Conservation (phyloP, 257 asterid species). For the Nicotiana sylvestris region DNA sequence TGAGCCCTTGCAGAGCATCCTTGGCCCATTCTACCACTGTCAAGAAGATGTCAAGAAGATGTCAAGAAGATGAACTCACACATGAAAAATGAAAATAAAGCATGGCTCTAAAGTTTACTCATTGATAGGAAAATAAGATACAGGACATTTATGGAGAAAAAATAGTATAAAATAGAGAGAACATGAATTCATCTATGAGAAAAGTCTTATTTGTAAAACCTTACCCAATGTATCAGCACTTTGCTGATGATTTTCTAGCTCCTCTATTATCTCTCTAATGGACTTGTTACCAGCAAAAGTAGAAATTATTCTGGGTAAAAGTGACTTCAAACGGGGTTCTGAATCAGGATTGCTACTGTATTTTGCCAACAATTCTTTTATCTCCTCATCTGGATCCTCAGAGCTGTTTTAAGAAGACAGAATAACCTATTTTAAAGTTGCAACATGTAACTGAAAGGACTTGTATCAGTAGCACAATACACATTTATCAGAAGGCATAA, state of each 20-base stretch:
- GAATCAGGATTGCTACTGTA: slow-evolving; percentile 66
- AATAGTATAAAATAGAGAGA: neutral
- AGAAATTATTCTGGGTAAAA: slow-evolving; percentile 81
- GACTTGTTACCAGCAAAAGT: slow-evolving; percentile 70
- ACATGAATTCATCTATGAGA: neutral
- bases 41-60: slow-evolving; percentile 11
- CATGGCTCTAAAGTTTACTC: neutral
- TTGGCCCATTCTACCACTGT: slow-evolving; percentile 97
- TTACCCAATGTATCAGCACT: slow-evolving; percentile 82
- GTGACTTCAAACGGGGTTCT: slow-evolving; percentile 73
- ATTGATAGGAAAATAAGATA: neutral
- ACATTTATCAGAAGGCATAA: slow-evolving; percentile 6
- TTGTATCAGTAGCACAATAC: neutral
- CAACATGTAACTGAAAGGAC: neutral
- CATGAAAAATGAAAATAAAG: neutral
- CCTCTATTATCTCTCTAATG: slow-evolving; percentile 56
- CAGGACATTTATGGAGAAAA: neutral
- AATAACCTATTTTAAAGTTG: neutral
- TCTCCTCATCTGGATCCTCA: slow-evolving; percentile 66
- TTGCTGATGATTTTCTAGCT: slow-evolving; percentile 73
- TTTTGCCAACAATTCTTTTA: slow-evolving; percentile 51
- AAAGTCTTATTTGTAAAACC: slow-evolving; percentile 5
- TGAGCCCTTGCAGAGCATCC: slow-evolving; percentile 88
- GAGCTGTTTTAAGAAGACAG: slow-evolving; percentile 39
- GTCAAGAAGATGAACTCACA: slow-evolving; percentile 15